A percentile compares a stretch with the other conserved stretches of the same genome.
These are phyloP conservation scores for Lactifluus volemus DNA, from an alignment of 768 basidiomycete species.

Conservation along the genomic window DNA sequence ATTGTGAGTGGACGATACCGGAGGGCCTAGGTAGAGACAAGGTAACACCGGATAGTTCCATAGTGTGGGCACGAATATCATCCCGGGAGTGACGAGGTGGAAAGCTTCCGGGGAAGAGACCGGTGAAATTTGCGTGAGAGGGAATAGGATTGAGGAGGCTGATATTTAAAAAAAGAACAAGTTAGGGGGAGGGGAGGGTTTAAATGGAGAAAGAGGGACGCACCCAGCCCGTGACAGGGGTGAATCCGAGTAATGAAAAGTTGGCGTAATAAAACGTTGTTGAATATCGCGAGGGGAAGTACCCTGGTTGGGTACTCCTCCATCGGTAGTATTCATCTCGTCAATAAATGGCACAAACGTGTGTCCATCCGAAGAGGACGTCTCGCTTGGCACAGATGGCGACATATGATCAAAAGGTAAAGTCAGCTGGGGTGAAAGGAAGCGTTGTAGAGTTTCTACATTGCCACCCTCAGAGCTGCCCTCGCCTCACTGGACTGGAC, in stretches of 20 bases:
- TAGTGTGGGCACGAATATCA: conserved; percentile 56
- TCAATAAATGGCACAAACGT: conserved; percentile 13
- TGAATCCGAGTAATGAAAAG: conserved; percentile 18
- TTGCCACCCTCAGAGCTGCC: not conserved
- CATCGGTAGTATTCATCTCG: not conserved
- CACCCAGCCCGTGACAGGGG: conserved; percentile 27
- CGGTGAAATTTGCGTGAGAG: conserved; percentile 21
- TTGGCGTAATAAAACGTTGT: conserved; percentile 9
- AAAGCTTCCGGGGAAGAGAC: conserved; percentile 11
- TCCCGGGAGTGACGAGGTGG: conserved; percentile 45
- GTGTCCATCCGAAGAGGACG: conserved; percentile 12
- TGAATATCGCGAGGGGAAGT: conserved; percentile 22
- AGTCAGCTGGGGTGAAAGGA: not conserved
- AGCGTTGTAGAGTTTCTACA: not conserved
- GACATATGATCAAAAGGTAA: not conserved
- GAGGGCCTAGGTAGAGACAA: conserved; percentile 26
- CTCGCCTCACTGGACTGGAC: not conserved
- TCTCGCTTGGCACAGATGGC: conserved; percentile 8
- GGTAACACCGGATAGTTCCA: conserved; percentile 53
- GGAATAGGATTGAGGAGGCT: conserved; percentile 49
- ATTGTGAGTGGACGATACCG: conserved; percentile 17
- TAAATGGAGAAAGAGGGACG: conserved; percentile 3
- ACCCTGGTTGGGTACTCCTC: not conserved
- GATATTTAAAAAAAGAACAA: not conserved
- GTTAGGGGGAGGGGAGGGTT: not conserved